Base-by-base conservation (phyloP, 2,329 filamentous ascomycete genomes). In the Sclerotinia subarctica region DNA sequence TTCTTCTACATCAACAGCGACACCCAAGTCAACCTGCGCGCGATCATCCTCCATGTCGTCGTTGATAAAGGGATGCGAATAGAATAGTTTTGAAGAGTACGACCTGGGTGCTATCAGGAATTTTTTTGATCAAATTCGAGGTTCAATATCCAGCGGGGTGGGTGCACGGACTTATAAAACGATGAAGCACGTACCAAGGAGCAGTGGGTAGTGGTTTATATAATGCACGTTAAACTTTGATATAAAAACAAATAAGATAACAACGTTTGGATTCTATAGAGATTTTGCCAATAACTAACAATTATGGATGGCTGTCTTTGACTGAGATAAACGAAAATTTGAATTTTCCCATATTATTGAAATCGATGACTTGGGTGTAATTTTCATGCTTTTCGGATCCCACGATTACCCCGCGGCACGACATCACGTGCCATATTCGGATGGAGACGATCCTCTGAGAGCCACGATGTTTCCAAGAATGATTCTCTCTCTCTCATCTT, bases 21-120 rank as follows among this genome's bases (percentile, higher is more conserved):
- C 84, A 69, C 90, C 90, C 38, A 94, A 80, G 75, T 93, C 90
- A 44, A 88, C 85, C 70, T 87, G 82, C 44, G 85, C 87, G 73
- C 91, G 82, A 76, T 94, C 91, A 73, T 91, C 88, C 77, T 94
- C 91, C 92, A 94, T 94, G 53, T 54, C 42, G 8, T 24, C 19
- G 7, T 21, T 1, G 21, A 19, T 21, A 7, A 51, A 63, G 5
- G n/a, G n/a, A 24, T 21, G 21, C 11, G 59, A 24, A 17, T 26
- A 17, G 17, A 10, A 24, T 24, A 51, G n/a, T 51, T 51, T 19
- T 63, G 32, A 17, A 51, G 35, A 21, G 51, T 26, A 51, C 26
- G 47, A 38, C 17, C n/a, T 26, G 21, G n/a, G 51, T 13, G 46
- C 19, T n/a, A 29, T 38, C 15, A 19, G 19, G 29, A 13, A 62